phyloP scores from a whole-genome alignment of 2,329 filamentous ascomycete genomes.

The Amphichorda felina region DNA sequence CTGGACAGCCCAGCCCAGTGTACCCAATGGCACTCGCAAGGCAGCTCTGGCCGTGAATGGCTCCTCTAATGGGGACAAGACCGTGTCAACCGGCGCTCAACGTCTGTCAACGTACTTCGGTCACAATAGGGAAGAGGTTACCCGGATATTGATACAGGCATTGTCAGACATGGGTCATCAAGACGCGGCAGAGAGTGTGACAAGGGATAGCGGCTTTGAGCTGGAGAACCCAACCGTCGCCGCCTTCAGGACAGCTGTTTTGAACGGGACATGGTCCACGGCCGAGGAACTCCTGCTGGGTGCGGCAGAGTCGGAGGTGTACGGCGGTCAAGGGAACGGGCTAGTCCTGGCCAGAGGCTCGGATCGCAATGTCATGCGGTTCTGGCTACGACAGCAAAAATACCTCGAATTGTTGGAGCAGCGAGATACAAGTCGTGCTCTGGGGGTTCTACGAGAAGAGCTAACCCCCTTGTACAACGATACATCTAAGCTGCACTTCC shows the following conservation, averaged over 20 bases:
- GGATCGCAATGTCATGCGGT: constrained; percentile 70
- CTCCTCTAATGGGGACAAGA: constrained; percentile 22
- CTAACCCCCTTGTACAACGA: constrained; percentile 79
- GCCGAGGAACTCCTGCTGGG: constrained; percentile 74
- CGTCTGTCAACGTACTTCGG: constrained; percentile 51
- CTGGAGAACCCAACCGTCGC: constrained; percentile 79
- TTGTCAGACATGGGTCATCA: constrained; percentile 81
- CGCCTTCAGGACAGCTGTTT: constrained; percentile 70
- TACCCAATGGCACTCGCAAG: constrained; percentile 36
- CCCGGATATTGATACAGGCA: constrained; percentile 83
- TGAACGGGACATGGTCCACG: constrained; percentile 69
- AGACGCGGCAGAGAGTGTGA: constrained; percentile 61
- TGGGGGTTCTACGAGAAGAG: constrained; percentile 78
- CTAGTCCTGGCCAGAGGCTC: constrained; percentile 66
- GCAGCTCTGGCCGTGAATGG: constrained; percentile 37
- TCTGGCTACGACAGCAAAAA: constrained; percentile 85
- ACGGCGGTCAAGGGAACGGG: constrained; percentile 33
- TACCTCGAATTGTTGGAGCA: constrained; percentile 82
- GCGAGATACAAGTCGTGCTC: constrained; percentile 58
- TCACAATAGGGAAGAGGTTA: constrained; percentile 87
- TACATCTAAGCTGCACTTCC: constrained; percentile 61
- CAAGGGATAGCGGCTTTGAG: constrained; percentile 73
- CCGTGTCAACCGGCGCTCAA: constrained; percentile 5
- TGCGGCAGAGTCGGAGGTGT: constrained; percentile 19
- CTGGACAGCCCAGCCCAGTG: constrained; percentile 10